Conservation (phyloP, 306 rosid species). For the Gastrolobium villosum region DNA sequence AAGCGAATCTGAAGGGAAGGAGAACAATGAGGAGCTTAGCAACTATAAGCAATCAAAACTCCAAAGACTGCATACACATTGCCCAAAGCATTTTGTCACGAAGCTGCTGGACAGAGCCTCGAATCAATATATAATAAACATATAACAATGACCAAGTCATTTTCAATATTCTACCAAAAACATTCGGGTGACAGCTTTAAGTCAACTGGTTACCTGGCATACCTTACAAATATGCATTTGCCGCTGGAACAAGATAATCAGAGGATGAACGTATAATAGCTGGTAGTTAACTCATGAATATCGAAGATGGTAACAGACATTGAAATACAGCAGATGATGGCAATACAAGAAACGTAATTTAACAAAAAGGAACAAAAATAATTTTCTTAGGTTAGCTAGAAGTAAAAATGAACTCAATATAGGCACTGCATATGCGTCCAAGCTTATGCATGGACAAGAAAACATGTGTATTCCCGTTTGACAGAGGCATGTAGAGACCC, state of each 20-base stretch:
- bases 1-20: too few relatives aligned
- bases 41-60: too few relatives aligned
- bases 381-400: neutral
- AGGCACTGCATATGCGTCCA: slow-evolving; percentile 40
- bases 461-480: slow-evolving; percentile 48
- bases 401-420: slow-evolving; percentile 42
- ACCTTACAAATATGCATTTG: neutral
- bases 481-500: slow-evolving; percentile 50
- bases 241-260: neutral
- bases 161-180: neutral
- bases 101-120: too few relatives aligned
- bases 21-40: too few relatives aligned
- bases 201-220: neutral
- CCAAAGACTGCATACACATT: too few relatives aligned
- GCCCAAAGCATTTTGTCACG: too few relatives aligned
- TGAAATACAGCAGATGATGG: neutral
- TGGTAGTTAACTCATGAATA: slow-evolving; percentile 7
- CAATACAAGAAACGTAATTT: neutral
- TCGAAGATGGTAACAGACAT: neutral
- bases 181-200: neutral
- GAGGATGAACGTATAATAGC: neutral
- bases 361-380: neutral
- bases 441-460: slow-evolving; percentile 48
- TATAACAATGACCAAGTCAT: too few relatives aligned
- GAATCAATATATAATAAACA: too few relatives aligned